Percentiles rank a stretch among this genome's conserved stretches.
phyloP scores from a whole-genome alignment of 2,329 filamentous ascomycete species.

The Helotiales sp. region DNA sequence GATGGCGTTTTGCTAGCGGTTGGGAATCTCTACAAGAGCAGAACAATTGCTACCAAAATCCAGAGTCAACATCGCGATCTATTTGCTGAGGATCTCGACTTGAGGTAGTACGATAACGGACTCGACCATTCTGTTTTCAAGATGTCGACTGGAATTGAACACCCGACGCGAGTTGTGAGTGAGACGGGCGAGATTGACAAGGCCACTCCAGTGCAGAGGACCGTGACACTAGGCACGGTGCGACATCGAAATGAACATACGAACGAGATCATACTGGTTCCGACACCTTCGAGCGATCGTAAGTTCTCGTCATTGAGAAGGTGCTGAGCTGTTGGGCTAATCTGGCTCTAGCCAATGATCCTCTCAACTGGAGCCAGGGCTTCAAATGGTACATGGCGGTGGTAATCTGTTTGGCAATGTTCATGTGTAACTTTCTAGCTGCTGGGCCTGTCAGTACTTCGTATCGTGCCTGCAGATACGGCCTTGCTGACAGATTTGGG shows the following conservation, averaged over 20 bases:
- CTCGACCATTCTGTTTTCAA: background rate
- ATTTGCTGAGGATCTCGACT: background rate
- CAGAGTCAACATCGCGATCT: background rate
- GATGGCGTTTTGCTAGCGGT: background rate
- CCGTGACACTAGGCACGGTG: conserved; percentile 20
- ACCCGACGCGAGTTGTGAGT: background rate
- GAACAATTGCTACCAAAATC: background rate
- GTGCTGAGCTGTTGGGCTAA: background rate
- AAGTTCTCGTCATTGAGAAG: background rate
- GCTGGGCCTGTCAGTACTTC: conserved; percentile 17
- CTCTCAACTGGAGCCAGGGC: background rate
- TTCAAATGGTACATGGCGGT: conserved; percentile 21
- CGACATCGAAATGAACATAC: conserved; percentile 24
- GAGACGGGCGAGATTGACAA: background rate
- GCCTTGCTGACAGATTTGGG: background rate
- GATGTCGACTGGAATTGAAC: background rate
- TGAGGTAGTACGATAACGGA: background rate
- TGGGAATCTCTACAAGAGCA: background rate
- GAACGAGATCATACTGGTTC: conserved; percentile 33
- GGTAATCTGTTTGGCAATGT: conserved; percentile 24
- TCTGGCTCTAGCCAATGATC: background rate
- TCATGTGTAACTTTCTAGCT: conserved; percentile 29
- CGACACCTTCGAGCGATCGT: conserved; percentile 35
- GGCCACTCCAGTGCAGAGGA: conserved; percentile 3
- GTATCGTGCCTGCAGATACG: background rate